Evolutionary conservation across 2,329 filamentous ascomycete genomes (phyloP).

Genomic region (Lasiodiplodia sp.): DNA sequence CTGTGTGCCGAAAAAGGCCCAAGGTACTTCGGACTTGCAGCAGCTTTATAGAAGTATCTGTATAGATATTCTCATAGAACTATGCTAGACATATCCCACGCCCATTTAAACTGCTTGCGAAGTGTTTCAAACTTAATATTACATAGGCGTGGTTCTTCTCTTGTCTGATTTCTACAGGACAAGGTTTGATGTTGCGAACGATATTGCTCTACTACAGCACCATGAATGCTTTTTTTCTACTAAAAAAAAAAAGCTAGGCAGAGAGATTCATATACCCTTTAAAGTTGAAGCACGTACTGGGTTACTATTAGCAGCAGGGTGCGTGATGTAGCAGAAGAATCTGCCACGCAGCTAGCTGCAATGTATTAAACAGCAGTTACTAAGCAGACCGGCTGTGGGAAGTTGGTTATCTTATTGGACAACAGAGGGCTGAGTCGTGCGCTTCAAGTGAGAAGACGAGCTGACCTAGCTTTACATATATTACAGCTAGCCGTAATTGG

Average conservation of each 20-base stretch:
- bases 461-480: no score
- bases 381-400: no score
- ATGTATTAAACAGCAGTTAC: no score
- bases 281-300: neutral
- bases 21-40: neutral
- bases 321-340: neutral
- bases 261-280: neutral
- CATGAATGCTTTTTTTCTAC: neutral
- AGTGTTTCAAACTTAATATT: neutral
- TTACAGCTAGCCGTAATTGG: no score
- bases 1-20: neutral
- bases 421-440: no score
- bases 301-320: neutral
- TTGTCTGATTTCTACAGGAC: neutral
- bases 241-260: neutral
- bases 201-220: slow-evolving; percentile 9
- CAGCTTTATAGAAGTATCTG: neutral
- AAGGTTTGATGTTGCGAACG: slow-evolving; percentile 1
- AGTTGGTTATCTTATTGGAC: no score
- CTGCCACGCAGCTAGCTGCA: neutral
- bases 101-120: neutral
- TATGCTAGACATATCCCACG: neutral
- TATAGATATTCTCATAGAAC: neutral
- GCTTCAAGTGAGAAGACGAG: no score
- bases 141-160: neutral